Evolutionary conservation across 2,329 filamentous ascomycete genomes (phyloP).

Genomic region (Botryotinia convoluta): DNA sequence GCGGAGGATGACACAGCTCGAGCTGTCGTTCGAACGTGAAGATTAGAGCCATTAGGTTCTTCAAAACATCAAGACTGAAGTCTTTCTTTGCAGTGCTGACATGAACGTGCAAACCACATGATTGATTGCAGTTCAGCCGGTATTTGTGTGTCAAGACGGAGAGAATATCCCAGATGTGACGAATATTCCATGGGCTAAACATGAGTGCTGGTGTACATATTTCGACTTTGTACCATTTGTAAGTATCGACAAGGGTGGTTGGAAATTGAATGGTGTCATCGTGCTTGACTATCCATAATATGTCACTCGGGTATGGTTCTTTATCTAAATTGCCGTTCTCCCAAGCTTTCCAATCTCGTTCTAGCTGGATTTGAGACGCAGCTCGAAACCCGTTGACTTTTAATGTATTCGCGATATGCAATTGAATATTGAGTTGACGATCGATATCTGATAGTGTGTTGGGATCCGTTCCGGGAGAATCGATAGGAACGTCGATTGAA

Average conservation of each 20-base stretch:
- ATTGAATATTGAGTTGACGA: slow-evolving; percentile 10
- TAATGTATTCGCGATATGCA: slow-evolving; percentile 12
- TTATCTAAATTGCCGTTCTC: background rate
- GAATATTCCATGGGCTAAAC: slow-evolving; percentile 17
- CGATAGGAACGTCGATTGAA: background rate
- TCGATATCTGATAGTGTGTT: slow-evolving; percentile 2
- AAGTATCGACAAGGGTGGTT: background rate
- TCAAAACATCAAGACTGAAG: slow-evolving; percentile 32
- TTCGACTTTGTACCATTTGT: slow-evolving; percentile 25
- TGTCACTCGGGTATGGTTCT: background rate
- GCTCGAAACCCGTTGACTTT: background rate
- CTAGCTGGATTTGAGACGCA: slow-evolving; percentile 14
- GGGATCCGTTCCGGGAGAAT: background rate
- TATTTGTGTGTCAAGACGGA: slow-evolving; percentile 23
- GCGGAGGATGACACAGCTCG: slow-evolving; percentile 31
- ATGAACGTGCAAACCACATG: slow-evolving; percentile 38
- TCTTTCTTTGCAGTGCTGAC: slow-evolving; percentile 33
- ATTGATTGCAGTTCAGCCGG: slow-evolving; percentile 30
- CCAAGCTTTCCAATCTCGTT: slow-evolving; percentile 1
- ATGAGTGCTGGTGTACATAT: slow-evolving; percentile 26
- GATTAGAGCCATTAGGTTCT: slow-evolving; percentile 34
- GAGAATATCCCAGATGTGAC: slow-evolving; percentile 20
- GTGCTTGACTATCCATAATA: slow-evolving; percentile 18
- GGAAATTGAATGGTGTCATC: slow-evolving; percentile 19
- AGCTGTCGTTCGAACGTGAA: slow-evolving; percentile 36